Percentiles rank a stretch among this genome's conserved stretches.
Conservation (phyloP, 306 rosid species). For the Quercus dentata region DNA sequence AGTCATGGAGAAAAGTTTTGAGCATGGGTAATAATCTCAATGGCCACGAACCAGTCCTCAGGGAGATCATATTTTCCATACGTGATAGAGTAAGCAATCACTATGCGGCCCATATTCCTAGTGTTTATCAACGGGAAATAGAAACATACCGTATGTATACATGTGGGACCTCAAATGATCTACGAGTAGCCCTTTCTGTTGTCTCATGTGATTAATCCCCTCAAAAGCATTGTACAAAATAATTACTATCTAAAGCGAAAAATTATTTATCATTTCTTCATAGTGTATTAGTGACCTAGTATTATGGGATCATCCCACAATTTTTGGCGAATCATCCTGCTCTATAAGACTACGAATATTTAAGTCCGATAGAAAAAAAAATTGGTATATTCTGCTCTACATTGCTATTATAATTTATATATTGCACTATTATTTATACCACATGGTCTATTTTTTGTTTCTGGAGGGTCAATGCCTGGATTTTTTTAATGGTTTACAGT, state of each 20-base stretch:
- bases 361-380: not conserved
- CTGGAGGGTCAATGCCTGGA: not conserved
- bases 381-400: not conserved
- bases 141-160: slow-evolving; percentile 87
- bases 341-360: not conserved
- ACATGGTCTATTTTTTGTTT: not conserved
- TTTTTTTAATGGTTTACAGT: not conserved
- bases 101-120: slow-evolving; percentile 53
- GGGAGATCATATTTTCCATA: slow-evolving; percentile 77
- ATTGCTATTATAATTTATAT: not conserved
- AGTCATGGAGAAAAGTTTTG: slow-evolving; percentile 89
- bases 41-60: slow-evolving; percentile 85
- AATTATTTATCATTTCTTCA: not conserved
- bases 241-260: not conserved
- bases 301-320: not conserved
- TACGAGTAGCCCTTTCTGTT: slow-evolving; percentile 84
- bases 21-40: slow-evolving; percentile 99
- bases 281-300: not conserved
- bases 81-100: slow-evolving; percentile 67
- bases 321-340: not conserved
- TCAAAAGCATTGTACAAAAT: not conserved
- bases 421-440: not conserved
- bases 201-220: slow-evolving; percentile 76
- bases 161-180: slow-evolving; percentile 88
- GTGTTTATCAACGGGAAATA: slow-evolving; percentile 53